Evolutionary conservation across 306 rosid genomes (phyloP).

Genomic region (Mimosa bimucronata): DNA sequence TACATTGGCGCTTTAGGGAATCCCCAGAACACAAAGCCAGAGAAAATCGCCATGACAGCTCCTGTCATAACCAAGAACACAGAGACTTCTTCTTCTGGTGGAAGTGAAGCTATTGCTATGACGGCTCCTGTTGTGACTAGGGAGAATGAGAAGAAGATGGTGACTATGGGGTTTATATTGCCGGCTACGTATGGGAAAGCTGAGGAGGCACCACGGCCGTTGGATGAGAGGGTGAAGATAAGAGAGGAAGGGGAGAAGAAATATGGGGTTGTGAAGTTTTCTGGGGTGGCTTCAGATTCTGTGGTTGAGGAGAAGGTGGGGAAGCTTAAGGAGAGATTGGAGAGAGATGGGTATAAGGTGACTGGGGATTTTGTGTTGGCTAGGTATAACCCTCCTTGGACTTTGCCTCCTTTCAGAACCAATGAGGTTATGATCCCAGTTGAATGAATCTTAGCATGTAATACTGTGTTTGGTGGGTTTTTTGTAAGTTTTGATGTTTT

Average conservation of each 20-base stretch:
- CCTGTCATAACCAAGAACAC: constrained; percentile 70
- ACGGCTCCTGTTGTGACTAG: constrained; percentile 79
- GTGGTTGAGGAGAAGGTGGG: constrained; percentile 71
- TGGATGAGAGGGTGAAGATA: constrained; percentile 78
- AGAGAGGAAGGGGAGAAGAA: constrained; percentile 74
- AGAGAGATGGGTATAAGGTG: constrained; percentile 77
- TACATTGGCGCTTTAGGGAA: constrained; percentile 84
- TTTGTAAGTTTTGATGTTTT: neutral
- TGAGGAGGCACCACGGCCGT: constrained; percentile 86
- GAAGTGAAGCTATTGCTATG: constrained; percentile 64
- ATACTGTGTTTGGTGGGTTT: neutral
- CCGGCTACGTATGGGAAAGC: constrained; percentile 63
- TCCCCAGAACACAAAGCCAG: constrained; percentile 74
- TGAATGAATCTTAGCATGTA: constrained; percentile 38
- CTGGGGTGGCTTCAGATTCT: constrained; percentile 60
- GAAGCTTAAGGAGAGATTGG: constrained; percentile 62
- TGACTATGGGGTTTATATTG: constrained; percentile 76
- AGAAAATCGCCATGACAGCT: constrained; percentile 83
- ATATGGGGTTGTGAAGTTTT: constrained; percentile 77
- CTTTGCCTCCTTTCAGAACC: constrained; percentile 73
- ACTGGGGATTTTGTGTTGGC: constrained; percentile 72
- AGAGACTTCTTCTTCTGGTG: neutral
- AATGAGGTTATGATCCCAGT: constrained; percentile 85
- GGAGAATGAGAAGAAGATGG: constrained; percentile 45
- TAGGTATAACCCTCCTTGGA: constrained; percentile 90